Base-by-base conservation (phyloP, 2,329 filamentous ascomycete species). In the Trichoderma polysporum region DNA sequence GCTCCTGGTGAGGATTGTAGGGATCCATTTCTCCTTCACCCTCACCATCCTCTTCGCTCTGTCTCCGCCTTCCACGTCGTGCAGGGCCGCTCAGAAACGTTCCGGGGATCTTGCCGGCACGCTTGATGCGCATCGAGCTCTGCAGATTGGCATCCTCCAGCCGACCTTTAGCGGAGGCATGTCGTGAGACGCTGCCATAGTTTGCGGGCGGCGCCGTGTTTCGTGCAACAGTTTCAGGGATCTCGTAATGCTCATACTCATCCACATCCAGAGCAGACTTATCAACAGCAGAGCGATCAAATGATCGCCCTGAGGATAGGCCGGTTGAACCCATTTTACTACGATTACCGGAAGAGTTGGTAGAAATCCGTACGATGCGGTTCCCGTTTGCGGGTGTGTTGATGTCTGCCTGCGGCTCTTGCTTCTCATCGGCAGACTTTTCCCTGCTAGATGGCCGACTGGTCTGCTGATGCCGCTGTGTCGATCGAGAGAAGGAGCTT, bases 51-150 rank as follows among this genome's bases (percentile, higher is more conserved):
- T 92, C 90, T 69, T 91, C 89, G 72, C 89, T 91, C 72, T 85
- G 85, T 67, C 88, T 82, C 70, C 89, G 84, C 69, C 91, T 85
- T 29, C 91, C 92, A 71, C 93, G 85, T 64, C 92, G 86, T 22
- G 92, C 91, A 31, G 92, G 92, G 1, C 91, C 92, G 71, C 91
- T 93, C 25, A 95, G 81, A 71, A 94, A 94, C 68, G 88, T 90
- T 1, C 92, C 92, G 2, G 90, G 87, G 8, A 90, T 83, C 77
- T 92, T 91, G 17, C 90, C 90, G 15, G 92, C 86, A 68, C 91
- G 84, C 79, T 94, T 94, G 67, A 94, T 83, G 5, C 92, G 86
- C 83, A 93, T 87, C 0, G 92, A 93, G 72, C 90, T 89, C 68
- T 92, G 91, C 1, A 88, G 80, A 15, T 86, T 89, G 37, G 81